These are phyloP conservation scores for Jamesozyma lodderae DNA, from an alignment of 805 yeast genomes.

Conservation along the genomic window DNA sequence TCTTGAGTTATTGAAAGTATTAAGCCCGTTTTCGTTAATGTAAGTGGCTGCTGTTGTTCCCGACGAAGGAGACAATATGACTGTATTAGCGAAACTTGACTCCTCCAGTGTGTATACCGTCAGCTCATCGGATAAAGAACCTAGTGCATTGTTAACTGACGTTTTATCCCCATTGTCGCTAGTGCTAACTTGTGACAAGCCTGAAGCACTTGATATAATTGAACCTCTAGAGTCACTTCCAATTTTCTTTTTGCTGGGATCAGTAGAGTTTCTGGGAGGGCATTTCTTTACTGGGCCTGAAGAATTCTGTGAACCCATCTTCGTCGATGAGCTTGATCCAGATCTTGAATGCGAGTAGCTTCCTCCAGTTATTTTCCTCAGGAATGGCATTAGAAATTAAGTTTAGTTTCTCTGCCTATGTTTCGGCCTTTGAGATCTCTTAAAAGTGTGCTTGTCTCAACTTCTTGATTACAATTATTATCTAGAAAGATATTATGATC, in stretches of 20 bases:
- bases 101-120: constrained; percentile 4
- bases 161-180: background rate
- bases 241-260: background rate
- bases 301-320: constrained; percentile 2
- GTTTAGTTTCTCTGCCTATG: background rate
- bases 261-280: background rate
- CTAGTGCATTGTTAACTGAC: background rate
- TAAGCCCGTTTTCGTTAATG: background rate
- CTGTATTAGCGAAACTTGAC: background rate
- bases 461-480: too few species aligned
- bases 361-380: constrained; percentile 19
- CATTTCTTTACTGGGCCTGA: background rate
- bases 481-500: too few species aligned
- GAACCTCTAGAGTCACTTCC: background rate
- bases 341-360: constrained; percentile 18
- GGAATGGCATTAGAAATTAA: constrained; percentile 17
- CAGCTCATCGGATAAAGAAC: constrained; percentile 4
- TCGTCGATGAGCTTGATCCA: constrained; percentile 19
- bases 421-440: too few species aligned
- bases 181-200: background rate
- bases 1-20: constrained; percentile 7
- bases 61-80: background rate
- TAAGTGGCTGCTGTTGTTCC: background rate
- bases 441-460: too few species aligned
- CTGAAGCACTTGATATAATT: constrained; percentile 1